Conservation (phyloP, 2,329 filamentous ascomycete genomes). For the Penicillium sp. region DNA sequence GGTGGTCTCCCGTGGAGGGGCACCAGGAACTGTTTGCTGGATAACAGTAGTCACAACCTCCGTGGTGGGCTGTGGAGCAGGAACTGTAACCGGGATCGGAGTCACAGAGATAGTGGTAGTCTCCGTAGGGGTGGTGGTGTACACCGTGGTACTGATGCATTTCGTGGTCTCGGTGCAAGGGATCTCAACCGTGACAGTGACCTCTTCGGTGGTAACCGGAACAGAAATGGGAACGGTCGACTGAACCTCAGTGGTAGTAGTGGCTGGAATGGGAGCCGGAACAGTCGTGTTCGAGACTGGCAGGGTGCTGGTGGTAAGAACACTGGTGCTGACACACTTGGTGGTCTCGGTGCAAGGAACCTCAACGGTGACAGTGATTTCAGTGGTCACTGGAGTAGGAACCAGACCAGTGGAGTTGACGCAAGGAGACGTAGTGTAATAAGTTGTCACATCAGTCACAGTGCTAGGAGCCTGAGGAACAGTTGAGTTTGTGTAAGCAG, state of each 20-base stretch:
- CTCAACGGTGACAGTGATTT: neutral
- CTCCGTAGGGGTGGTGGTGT: neutral
- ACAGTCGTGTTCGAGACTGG: neutral
- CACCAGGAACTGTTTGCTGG: neutral
- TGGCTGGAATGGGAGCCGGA: neutral
- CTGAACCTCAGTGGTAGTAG: neutral
- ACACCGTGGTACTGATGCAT: neutral
- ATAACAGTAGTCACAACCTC: neutral
- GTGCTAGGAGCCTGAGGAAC: neutral
- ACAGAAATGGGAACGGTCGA: neutral
- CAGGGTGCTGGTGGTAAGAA: neutral
- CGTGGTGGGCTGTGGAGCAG: neutral
- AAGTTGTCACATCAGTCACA: neutral
- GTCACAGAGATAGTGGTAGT: slow-evolving; percentile 1
- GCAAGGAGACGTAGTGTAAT: neutral
- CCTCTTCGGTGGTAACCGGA: neutral
- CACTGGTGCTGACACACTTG: slow-evolving; percentile 5
- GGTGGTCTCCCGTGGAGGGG: neutral
- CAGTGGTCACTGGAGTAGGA: slow-evolving; percentile 1
- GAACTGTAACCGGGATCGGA: neutral
- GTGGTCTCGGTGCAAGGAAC: slow-evolving; percentile 5
- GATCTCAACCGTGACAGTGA: slow-evolving; percentile 1
- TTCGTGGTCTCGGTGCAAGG: slow-evolving; percentile 4
- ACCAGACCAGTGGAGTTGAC: neutral
- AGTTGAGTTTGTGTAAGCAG: slow-evolving; percentile 3